Evolutionary conservation across 2,329 filamentous ascomycete genomes (phyloP).

Genomic region (Pyrenochaeta sp.): DNA sequence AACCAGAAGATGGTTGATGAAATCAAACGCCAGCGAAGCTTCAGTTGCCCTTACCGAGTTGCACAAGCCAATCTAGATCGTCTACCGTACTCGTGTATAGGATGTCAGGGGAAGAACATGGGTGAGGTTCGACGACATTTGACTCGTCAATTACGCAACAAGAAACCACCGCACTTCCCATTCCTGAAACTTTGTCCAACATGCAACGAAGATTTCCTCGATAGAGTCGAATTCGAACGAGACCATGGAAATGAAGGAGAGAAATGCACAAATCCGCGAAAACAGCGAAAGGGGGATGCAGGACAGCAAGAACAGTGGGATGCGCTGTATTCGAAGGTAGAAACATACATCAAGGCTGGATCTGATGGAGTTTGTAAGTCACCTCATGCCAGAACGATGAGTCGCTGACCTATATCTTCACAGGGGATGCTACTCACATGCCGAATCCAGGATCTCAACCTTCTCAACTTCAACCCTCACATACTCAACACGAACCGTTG

Average conservation of each 20-base stretch:
- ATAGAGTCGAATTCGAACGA: constrained; percentile 5
- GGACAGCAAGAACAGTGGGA: not conserved
- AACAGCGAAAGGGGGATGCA: not conserved
- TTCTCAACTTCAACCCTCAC: too few relatives aligned
- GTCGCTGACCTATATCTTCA: too few relatives aligned
- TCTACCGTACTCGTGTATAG: not conserved
- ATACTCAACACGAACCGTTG: too few relatives aligned
- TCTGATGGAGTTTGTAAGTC: not conserved
- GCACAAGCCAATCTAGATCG: not conserved
- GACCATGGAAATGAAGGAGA: not conserved
- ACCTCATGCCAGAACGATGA: not conserved
- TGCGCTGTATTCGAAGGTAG: not conserved
- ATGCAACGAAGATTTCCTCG: constrained; percentile 18
- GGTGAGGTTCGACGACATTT: constrained; percentile 19
- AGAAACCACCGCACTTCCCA: constrained; percentile 5
- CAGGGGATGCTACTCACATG: too few relatives aligned
- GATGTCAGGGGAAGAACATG: constrained; percentile 4
- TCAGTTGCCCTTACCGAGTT: not conserved
- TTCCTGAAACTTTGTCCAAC: constrained; percentile 20
- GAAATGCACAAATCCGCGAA: constrained; percentile 2
- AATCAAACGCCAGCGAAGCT: not conserved
- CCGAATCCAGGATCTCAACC: too few relatives aligned
- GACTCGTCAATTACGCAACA: not conserved
- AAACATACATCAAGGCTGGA: not conserved
- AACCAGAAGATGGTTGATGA: not conserved